A percentile compares a stretch with the other conserved stretches of the same genome.
Evolutionary conservation across 1,284 basidiomycete genomes (phyloP).

Genomic region (Mycena sp.): DNA sequence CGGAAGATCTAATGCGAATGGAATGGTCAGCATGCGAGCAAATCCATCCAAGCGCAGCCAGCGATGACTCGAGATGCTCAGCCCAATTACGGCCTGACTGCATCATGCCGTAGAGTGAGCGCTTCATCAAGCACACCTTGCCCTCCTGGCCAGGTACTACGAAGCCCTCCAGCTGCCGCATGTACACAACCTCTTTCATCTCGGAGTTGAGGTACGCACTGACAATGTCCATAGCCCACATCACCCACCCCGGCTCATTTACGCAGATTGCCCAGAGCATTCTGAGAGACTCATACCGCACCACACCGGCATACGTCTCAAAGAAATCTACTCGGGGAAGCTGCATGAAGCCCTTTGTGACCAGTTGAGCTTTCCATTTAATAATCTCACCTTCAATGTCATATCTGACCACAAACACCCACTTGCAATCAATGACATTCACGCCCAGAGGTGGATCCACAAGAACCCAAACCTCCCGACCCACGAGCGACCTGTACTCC

Average conservation of each 20-base stretch:
- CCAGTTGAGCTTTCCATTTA: slow-evolving; percentile 26
- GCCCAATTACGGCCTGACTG: slow-evolving; percentile 26
- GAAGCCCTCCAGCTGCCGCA: slow-evolving; percentile 38
- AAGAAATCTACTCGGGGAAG: slow-evolving; percentile 22
- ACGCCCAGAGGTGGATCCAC: slow-evolving; percentile 14
- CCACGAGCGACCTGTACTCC: slow-evolving; percentile 28
- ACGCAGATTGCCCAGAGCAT: slow-evolving; percentile 33
- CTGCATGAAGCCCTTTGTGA: slow-evolving; percentile 25
- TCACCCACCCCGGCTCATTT: slow-evolving; percentile 18
- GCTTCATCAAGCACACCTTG: slow-evolving; percentile 17
- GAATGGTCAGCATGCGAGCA: slow-evolving; percentile 18
- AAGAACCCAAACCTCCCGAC: slow-evolving; percentile 17
- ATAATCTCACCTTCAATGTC: slow-evolving; percentile 15
- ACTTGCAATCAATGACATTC: slow-evolving; percentile 23
- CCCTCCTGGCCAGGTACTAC: slow-evolving; percentile 7
- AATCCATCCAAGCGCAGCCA: slow-evolving; percentile 12
- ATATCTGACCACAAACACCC: slow-evolving; percentile 25
- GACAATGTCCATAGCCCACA: slow-evolving; percentile 21
- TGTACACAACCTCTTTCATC: slow-evolving; percentile 47
- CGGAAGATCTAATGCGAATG: slow-evolving; percentile 4
- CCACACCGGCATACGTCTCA: slow-evolving; percentile 26
- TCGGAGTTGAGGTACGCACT: slow-evolving; percentile 25
- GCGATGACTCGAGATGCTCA: background rate
- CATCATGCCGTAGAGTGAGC: slow-evolving; percentile 24
- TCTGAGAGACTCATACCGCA: slow-evolving; percentile 22